A percentile compares a stretch with the other conserved stretches of the same genome.
Evolutionary conservation across 73 alveolate species (phyloP).

Genomic region (Symbiodinium natans): DNA sequence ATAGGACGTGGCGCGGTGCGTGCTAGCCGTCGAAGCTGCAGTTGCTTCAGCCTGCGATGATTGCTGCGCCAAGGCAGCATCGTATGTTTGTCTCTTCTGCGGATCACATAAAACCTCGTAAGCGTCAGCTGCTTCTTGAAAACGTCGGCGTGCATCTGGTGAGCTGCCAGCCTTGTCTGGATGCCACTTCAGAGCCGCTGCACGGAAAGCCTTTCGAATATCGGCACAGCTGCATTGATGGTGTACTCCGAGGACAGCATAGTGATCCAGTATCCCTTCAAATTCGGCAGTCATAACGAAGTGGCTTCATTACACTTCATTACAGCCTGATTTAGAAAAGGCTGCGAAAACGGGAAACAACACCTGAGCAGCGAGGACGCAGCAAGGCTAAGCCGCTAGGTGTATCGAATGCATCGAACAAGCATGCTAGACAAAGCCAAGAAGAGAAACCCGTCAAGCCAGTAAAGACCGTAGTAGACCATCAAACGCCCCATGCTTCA

Average conservation of each 20-base stretch:
- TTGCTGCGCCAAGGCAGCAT: slow-evolving; percentile 45
- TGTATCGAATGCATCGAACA: too few species aligned
- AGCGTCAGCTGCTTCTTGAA: slow-evolving; percentile 86
- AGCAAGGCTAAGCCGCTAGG: too few species aligned
- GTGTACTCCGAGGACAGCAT: slow-evolving; percentile 66
- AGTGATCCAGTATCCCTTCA: slow-evolving; percentile 82
- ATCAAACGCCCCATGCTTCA: too few species aligned
- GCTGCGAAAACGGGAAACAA: too few species aligned
- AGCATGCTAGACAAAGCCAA: too few species aligned
- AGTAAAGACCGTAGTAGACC: too few species aligned
- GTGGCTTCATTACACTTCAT: neutral
- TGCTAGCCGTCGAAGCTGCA: neutral
- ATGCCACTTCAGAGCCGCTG: slow-evolving; percentile 63
- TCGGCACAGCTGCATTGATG: slow-evolving; percentile 64
- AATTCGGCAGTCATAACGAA: slow-evolving; percentile 22
- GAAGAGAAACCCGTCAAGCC: too few species aligned
- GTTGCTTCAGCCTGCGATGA: slow-evolving; percentile 13
- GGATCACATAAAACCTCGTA: slow-evolving; percentile 48
- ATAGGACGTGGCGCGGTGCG: neutral
- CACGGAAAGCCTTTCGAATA: slow-evolving; percentile 82
- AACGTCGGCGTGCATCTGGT: slow-evolving; percentile 68
- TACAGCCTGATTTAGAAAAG: neutral
- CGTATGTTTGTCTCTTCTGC: slow-evolving; percentile 55
- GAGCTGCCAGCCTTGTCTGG: slow-evolving; percentile 92
- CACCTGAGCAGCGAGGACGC: neutral